phyloP scores from a whole-genome alignment of 768 basidiomycete species.

The Leccinellum luteum region DNA sequence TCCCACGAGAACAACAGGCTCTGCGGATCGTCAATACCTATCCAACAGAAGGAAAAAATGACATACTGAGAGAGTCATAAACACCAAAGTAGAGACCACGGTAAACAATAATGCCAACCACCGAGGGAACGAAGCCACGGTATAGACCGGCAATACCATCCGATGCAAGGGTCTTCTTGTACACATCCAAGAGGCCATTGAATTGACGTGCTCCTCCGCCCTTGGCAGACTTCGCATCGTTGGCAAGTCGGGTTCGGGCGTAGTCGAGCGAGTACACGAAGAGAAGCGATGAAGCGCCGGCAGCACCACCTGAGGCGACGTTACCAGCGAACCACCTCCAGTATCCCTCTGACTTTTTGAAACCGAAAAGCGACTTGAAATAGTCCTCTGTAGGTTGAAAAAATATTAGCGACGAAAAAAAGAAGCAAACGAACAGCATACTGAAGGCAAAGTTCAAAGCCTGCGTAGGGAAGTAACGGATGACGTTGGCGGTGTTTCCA shows the following conservation, averaged over 20 bases:
- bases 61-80: constrained; percentile 89
- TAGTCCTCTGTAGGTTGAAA: constrained; percentile 66
- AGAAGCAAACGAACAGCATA: constrained; percentile 41
- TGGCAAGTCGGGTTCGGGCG: constrained; percentile 98
- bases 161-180: constrained; percentile 94
- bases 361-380: constrained; percentile 98
- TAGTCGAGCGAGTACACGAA: constrained; percentile 99
- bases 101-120: constrained; percentile 99
- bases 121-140: constrained; percentile 99
- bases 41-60: constrained; percentile 17
- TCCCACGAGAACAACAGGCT: constrained; percentile 97
- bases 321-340: constrained; percentile 99
- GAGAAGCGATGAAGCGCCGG: constrained; percentile 96
- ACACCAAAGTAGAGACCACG: constrained; percentile 99
- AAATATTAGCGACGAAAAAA: constrained; percentile 3
- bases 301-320: constrained; percentile 97
- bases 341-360: constrained; percentile 98
- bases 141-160: constrained; percentile 99
- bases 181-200: constrained; percentile 97
- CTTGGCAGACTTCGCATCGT: constrained; percentile 96
- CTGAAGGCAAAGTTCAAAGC: constrained; percentile 99
- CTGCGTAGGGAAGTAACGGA: constrained; percentile 99
- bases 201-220: constrained; percentile 92
- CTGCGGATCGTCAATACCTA: constrained; percentile 38
- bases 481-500: constrained; percentile 99